Base-by-base conservation (phyloP, 2,329 filamentous ascomycete species). In the Paramyrothecium sp. region DNA sequence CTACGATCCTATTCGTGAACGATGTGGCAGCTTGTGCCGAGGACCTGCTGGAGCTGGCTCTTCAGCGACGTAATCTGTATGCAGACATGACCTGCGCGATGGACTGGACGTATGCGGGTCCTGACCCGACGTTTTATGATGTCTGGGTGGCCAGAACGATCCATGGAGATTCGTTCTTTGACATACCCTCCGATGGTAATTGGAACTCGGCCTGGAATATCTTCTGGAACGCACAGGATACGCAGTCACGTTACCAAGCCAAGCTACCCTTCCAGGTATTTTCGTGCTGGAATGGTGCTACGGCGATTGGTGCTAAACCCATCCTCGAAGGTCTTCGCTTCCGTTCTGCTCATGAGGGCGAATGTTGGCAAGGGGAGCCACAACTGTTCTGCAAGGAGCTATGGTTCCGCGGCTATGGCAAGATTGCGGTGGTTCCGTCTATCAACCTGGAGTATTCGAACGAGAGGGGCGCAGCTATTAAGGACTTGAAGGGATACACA, bases 251-350 rank as follows among this genome's bases (percentile, higher is more conserved):
- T 3, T 77, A 76, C 54, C 50, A 59, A 0, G 58, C 58, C 0
- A 66, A 71, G 22, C 67, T 70, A n/a, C 82, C 84, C 1, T 81
- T 86, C 58, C 85, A 86, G 65, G 84, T 86, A 0, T 87, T 84
- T 58, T 67, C 82, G 1, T 87, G 85, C 66, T 87, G 84, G 84
- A 86, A 86, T 57, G 85, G 84, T 2, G 81, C 78, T 0, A 74
- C 75, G 0, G 77, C 75, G 0, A 78, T 86, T 53, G 71, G 70
- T 0, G 82, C 81, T 0, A 68, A 70, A 46, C 80, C 82, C 0
- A 64, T 86, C 8, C 57, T 83, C 3, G 69, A 70, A 0, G 71
- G 70, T 12, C 65, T 85, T 2, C 59, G 65, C 5, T 86, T 86
- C 63, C 74, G 84, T 1, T 63, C 69, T 11, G 50, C 56, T 11